Evolutionary conservation across 2,329 filamentous ascomycete species (phyloP).

Genomic region (Harringtonia aguacate): DNA sequence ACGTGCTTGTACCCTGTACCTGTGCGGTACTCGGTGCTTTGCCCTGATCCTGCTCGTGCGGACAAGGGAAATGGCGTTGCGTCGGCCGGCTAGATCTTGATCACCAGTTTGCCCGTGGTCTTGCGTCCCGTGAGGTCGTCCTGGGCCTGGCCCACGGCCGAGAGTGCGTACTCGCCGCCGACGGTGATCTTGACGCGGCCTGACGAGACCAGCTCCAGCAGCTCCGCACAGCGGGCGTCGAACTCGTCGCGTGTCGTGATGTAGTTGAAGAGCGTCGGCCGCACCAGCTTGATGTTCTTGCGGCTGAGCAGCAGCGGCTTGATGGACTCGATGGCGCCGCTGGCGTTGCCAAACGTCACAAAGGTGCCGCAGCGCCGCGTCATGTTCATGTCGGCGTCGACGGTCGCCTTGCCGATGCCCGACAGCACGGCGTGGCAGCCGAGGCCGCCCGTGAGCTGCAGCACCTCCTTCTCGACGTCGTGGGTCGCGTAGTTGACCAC

Average conservation of each 20-base stretch:
- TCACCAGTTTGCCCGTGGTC: constrained; percentile 14
- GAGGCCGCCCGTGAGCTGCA: constrained; percentile 57
- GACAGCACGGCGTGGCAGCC: constrained; percentile 75
- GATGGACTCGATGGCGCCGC: constrained; percentile 62
- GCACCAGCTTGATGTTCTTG: constrained; percentile 67
- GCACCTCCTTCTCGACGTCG: constrained; percentile 46
- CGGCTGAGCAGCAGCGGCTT: constrained; percentile 41
- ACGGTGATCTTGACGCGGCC: constrained; percentile 11
- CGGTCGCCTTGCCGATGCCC: constrained; percentile 74
- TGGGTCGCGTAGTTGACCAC: constrained; percentile 59
- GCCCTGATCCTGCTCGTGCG: no score
- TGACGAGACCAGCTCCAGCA: constrained; percentile 12
- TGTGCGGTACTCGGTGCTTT: no score
- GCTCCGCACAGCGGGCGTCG: constrained; percentile 26
- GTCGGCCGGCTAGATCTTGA: not conserved
- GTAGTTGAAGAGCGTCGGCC: constrained; percentile 64
- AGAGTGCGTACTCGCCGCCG: constrained; percentile 11
- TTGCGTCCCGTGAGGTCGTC: constrained; percentile 12
- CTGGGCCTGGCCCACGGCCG: constrained; percentile 10
- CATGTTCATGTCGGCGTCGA: constrained; percentile 65
- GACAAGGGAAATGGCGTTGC: no score
- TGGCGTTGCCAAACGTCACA: constrained; percentile 70
- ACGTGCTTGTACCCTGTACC: no score
- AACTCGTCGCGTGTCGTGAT: constrained; percentile 59
- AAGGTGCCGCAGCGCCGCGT: constrained; percentile 67